These are phyloP conservation scores for Smittium mucronatum DNA, from an alignment of 371 early-diverging fungal species.

Conservation along the genomic window DNA sequence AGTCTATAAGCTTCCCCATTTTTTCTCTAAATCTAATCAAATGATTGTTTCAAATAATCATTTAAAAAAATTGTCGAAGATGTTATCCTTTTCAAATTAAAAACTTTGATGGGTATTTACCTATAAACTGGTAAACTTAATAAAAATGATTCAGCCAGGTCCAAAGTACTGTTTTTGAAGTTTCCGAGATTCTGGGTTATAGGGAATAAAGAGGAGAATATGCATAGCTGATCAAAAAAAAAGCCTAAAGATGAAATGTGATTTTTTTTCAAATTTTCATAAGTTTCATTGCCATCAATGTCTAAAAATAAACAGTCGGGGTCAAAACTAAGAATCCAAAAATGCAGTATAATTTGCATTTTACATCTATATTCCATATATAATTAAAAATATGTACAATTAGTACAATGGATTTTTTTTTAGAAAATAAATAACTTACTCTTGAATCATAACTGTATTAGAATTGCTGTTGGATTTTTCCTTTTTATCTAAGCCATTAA, in stretches of 20 bases:
- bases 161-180: not conserved
- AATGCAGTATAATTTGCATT: not conserved
- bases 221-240: not conserved
- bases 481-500: no score
- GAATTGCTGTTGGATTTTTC: no score
- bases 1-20: not conserved
- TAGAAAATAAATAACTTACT: not conserved
- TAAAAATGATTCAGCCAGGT: not conserved
- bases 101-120: no score
- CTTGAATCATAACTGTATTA: not conserved
- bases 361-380: no score
- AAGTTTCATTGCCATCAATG: not conserved
- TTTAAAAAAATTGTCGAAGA: no score
- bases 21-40: not conserved
- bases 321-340: not conserved
- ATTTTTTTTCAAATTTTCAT: not conserved
- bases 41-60: no score
- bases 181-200: not conserved
- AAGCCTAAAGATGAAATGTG: not conserved
- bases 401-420: no score
- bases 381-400: no score
- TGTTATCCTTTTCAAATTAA: no score
- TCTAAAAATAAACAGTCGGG: not conserved
- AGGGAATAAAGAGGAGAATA: not conserved
- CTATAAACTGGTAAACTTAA: not conserved